Conservation (phyloP, 2,329 filamentous ascomycete genomes). For the Spiromastix sp. region DNA sequence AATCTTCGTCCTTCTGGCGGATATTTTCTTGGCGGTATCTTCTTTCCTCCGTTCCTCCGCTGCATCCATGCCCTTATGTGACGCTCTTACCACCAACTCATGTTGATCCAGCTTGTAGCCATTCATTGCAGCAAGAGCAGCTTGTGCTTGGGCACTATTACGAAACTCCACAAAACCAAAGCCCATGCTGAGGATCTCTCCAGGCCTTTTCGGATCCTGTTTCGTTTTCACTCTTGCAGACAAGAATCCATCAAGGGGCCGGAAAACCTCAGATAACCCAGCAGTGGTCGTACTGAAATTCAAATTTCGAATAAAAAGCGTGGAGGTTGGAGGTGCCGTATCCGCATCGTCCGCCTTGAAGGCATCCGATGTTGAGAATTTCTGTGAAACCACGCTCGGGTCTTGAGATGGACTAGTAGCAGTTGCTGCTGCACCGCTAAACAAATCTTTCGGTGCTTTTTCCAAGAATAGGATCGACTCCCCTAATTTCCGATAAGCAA, state of each 20-base stretch:
- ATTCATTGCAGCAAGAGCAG: conserved; percentile 77
- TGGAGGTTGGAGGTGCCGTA: conserved; percentile 51
- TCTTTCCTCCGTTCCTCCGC: conserved; percentile 76
- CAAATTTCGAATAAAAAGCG: conserved; percentile 86
- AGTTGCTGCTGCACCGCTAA: conserved; percentile 35
- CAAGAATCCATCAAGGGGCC: conserved; percentile 74
- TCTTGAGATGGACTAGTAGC: conserved; percentile 21
- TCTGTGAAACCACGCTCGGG: conserved; percentile 26
- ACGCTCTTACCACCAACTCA: conserved; percentile 72
- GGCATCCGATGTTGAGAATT: conserved; percentile 32
- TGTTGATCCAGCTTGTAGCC: conserved; percentile 80
- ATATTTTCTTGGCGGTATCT: conserved; percentile 70
- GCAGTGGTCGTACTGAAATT: conserved; percentile 81
- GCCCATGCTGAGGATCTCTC: conserved; percentile 87
- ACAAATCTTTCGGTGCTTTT: conserved; percentile 79
- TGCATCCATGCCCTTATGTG: conserved; percentile 77
- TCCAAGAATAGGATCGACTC: conserved; percentile 88
- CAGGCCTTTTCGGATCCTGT: conserved; percentile 79
- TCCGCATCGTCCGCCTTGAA: conserved; percentile 25
- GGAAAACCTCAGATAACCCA: conserved; percentile 66
- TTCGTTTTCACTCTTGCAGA: conserved; percentile 89
- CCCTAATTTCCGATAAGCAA: conserved; percentile 85
- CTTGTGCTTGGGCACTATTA: conserved; percentile 64
- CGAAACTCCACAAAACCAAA: conserved; percentile 92
- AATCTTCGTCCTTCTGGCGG: conserved; percentile 74